Conservation (phyloP, 208 protist genomes). For the Balamuthia mandrillaris region DNA sequence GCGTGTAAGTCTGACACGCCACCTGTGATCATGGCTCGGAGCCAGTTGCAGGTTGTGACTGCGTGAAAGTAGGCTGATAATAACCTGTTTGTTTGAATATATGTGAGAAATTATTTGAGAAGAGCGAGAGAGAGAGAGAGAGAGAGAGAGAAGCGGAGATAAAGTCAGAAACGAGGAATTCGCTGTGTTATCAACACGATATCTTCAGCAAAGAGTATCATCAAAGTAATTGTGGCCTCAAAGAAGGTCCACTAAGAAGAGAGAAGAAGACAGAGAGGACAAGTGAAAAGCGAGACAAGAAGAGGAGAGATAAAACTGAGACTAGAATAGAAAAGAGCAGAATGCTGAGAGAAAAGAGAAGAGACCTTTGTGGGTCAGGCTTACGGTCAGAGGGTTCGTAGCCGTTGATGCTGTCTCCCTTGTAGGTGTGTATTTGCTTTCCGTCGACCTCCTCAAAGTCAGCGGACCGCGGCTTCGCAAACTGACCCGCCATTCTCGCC, state of each 20-base stretch:
- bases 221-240: too few species aligned
- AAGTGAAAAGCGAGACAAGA: neutral
- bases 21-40: slow-evolving; percentile 54
- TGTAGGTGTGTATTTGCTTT: slow-evolving; percentile 44
- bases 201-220: too few species aligned
- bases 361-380: slow-evolving; percentile 62
- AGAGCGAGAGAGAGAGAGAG: too few species aligned
- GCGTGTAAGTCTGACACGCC: slow-evolving; percentile 60
- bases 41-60: slow-evolving; percentile 62
- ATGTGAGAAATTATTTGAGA: too few species aligned
- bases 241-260: neutral
- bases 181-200: too few species aligned
- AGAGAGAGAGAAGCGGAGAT: too few species aligned
- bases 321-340: neutral
- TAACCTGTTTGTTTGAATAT: too few species aligned
- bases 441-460: slow-evolving; percentile 22
- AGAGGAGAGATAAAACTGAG: too few species aligned
- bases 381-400: slow-evolving; percentile 55
- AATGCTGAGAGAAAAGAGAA: neutral
- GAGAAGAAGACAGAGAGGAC: neutral
- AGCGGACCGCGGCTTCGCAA: slow-evolving; percentile 36
- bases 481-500: slow-evolving; percentile 63
- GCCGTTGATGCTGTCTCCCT: slow-evolving; percentile 72
- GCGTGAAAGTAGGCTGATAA: slow-evolving; percentile 66
- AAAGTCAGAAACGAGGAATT: too few species aligned